Evolutionary conservation across 179 eudicot species (phyloP), one percentile per base, ranked within the genome.

Genomic region (Kewa caespitosa): DNA sequence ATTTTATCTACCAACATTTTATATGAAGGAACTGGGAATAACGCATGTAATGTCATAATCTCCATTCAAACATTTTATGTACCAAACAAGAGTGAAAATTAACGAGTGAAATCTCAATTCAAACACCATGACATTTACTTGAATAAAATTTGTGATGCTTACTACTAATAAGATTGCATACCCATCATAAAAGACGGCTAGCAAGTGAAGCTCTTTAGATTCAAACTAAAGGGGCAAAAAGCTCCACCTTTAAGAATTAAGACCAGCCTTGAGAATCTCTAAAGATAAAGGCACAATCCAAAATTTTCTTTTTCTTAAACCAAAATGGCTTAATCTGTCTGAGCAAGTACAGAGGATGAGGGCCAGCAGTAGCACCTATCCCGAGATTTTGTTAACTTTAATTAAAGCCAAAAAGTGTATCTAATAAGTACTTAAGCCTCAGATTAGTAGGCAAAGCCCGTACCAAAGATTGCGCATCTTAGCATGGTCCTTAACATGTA

Each of bases 221-320:
- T 82, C 82, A 83, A 84, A 86, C 87, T 75, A 84, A 84, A 86
- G 85, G 69, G 67, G 55, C 64, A 76, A 82, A 84, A 86, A 78
- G 78, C 76, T 72, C 20, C 1, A 61, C 67, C 87, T 86, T 86
- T 86, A 74, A 74, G 88, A 86, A 84, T 86, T 86, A 72, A 75
- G 89, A 86, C 87, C 87, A 79, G 37, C 76, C 84, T 84, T 84
- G 84, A 84, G 87, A 86, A 79, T 84, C 84, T 79, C 76, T 74
- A 86, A 84, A 84, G 87, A 76, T 72, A 83, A 83, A 80, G 85
- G 23, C 67, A 74, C 73, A 33, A 34, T 79, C 81, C 38, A 73
- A 73, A 55, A 67, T 73, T 28, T 50, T 66, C 54, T n/a, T 50
- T 39, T 66, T 57, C 41, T 52, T 34, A 15, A 36, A 25, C 70